phyloP scores from a whole-genome alignment of 805 yeast genomes.

The Teunomyces kruisii region DNA sequence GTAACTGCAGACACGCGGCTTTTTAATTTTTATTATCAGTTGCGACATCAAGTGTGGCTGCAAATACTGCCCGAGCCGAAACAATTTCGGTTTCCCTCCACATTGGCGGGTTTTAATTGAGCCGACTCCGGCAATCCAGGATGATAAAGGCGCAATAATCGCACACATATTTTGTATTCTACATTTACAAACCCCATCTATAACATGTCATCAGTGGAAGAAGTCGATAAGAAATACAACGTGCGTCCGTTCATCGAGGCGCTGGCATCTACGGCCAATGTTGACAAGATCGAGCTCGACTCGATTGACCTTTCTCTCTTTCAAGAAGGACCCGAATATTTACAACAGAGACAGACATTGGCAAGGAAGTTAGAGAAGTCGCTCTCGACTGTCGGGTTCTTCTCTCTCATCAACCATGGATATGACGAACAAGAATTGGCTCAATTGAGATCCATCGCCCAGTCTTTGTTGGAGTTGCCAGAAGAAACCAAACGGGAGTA shows the following conservation, averaged over 20 bases:
- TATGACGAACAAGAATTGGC: conserved; percentile 30
- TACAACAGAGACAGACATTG: conserved; percentile 25
- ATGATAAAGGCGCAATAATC: too few species aligned
- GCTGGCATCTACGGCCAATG: conserved; percentile 14
- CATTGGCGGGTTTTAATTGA: too few species aligned
- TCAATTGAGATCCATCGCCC: conserved; percentile 40
- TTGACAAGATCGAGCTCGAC: conserved; percentile 26
- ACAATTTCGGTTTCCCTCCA: background rate
- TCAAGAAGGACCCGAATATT: conserved; percentile 36
- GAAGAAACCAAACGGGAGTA: conserved; percentile 38
- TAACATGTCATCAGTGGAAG: conserved; percentile 2
- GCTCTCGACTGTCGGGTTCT: conserved; percentile 44
- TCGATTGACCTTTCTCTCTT: conserved; percentile 38
- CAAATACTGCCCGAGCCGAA: conserved; percentile 3
- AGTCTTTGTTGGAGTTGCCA: conserved; percentile 40
- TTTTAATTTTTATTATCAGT: background rate
- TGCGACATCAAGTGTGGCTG: conserved; percentile 7
- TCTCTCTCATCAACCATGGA: conserved; percentile 44
- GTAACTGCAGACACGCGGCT: background rate
- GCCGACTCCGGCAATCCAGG: too few species aligned
- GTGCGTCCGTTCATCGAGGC: conserved; percentile 32
- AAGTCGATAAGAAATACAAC: conserved; percentile 23
- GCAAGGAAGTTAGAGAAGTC: conserved; percentile 42
- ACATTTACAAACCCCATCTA: background rate
- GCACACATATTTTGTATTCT: too few species aligned